These are phyloP conservation scores for Pseudozyma thailandica DNA, from an alignment of 1,284 basidiomycete genomes.

Conservation along the genomic window DNA sequence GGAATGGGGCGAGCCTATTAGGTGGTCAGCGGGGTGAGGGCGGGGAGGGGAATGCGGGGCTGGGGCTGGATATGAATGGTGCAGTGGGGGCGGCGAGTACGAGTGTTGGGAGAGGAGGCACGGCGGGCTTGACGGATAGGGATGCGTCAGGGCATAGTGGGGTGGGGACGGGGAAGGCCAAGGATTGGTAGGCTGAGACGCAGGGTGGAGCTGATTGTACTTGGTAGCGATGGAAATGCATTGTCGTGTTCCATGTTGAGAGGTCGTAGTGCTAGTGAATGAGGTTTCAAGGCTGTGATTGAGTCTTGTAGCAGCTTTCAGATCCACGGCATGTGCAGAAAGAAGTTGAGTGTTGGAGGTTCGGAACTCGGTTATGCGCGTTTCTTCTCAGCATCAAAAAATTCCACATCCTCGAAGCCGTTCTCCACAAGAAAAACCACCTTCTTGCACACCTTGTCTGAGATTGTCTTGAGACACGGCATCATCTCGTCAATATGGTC, in stretches of 20 bases:
- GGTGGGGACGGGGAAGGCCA: conserved; percentile 10
- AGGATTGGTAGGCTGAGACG: conserved; percentile 15
- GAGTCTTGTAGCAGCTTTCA: neutral
- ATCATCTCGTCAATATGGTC: neutral
- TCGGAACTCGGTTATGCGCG: neutral
- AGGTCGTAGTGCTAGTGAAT: too few species aligned
- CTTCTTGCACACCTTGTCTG: neutral
- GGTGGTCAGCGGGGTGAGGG: neutral
- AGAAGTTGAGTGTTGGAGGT: neutral
- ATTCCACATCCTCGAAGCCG: neutral
- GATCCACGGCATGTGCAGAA: too few species aligned
- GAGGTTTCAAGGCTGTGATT: too few species aligned
- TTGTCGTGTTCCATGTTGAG: too few species aligned
- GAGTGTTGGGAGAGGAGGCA: conserved; percentile 12
- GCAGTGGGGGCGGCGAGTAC: conserved; percentile 6
- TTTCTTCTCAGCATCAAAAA: neutral
- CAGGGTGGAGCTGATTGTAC: neutral
- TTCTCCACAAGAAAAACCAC: neutral
- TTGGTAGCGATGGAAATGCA: too few species aligned
- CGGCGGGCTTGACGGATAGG: conserved; percentile 6
- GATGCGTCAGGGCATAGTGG: conserved; percentile 7
- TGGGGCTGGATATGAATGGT: conserved; percentile 19
- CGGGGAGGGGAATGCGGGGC: conserved; percentile 1
- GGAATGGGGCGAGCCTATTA: neutral
- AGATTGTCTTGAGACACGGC: neutral